Percentiles rank a stretch among this genome's conserved stretches.
phyloP scores from a whole-genome alignment of 2,329 filamentous ascomycete genomes.

The Raffaelea ambrosiae region DNA sequence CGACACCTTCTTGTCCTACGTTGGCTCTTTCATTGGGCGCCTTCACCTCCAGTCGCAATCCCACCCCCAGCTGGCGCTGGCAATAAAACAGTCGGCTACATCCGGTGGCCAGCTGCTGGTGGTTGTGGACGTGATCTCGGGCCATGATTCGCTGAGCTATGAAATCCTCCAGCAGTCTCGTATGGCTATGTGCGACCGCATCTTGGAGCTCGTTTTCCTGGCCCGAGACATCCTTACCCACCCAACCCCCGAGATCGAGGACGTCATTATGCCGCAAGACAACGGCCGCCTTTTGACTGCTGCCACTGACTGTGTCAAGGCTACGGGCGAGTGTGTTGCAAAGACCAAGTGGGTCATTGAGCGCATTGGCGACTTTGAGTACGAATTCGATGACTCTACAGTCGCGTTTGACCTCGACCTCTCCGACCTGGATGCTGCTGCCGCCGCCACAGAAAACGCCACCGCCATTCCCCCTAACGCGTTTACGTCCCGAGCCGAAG shows the following conservation, averaged over 20 bases:
- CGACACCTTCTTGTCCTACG: slow-evolving; percentile 80
- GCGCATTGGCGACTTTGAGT: slow-evolving; percentile 83
- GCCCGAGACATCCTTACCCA: slow-evolving; percentile 71
- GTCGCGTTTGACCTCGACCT: slow-evolving; percentile 47
- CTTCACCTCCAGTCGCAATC: slow-evolving; percentile 90
- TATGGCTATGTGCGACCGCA: slow-evolving; percentile 67
- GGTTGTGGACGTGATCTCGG: slow-evolving; percentile 74
- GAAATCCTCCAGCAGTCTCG: slow-evolving; percentile 61
- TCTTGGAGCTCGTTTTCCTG: slow-evolving; percentile 71
- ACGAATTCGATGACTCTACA: slow-evolving; percentile 55
- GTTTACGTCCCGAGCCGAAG: slow-evolving; percentile 8
- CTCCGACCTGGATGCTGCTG: slow-evolving; percentile 37
- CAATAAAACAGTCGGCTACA: slow-evolving; percentile 73
- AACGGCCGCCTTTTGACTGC: slow-evolving; percentile 67
- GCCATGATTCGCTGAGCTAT: slow-evolving; percentile 62
- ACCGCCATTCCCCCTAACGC: slow-evolving; percentile 15
- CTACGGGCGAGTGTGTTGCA: slow-evolving; percentile 83
- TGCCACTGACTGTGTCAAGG: slow-evolving; percentile 80
- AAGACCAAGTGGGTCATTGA: slow-evolving; percentile 82
- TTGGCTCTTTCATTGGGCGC: slow-evolving; percentile 86
- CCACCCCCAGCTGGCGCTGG: slow-evolving; percentile 70
- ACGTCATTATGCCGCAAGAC: slow-evolving; percentile 73
- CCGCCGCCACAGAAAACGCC: not conserved
- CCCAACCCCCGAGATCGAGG: slow-evolving; percentile 60
- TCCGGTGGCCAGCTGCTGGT: slow-evolving; percentile 73